phyloP scores from a whole-genome alignment of 495 filamentous ascomycete species.

The Parmelia sp. region DNA sequence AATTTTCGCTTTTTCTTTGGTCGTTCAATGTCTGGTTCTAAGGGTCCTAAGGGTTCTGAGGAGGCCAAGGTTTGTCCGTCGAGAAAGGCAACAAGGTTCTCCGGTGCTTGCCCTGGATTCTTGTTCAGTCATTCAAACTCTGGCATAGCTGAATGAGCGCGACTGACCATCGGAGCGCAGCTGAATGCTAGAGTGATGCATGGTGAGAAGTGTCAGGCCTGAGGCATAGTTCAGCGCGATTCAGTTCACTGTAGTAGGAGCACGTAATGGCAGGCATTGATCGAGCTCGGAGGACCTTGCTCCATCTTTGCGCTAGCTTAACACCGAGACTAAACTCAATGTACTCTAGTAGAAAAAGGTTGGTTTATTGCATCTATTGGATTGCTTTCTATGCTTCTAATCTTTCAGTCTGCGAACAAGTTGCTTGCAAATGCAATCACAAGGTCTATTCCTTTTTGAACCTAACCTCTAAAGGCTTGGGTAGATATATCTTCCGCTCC shows the following conservation, averaged over 20 bases:
- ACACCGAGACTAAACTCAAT: neutral
- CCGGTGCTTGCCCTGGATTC: constrained; percentile 5
- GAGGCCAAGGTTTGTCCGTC: neutral
- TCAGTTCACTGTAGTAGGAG: neutral
- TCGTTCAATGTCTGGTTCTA: constrained; percentile 3
- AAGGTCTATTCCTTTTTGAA: constrained; percentile 26
- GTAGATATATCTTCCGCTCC: constrained; percentile 58
- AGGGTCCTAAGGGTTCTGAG: neutral
- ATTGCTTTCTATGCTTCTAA: constrained; percentile 11
- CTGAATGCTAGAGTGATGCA: constrained; percentile 10
- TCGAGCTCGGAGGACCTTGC: too few relatives aligned
- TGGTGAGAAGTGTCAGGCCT: neutral
- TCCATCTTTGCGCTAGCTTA: neutral
- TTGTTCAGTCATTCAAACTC: neutral
- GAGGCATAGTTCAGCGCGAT: neutral
- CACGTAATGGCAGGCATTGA: too few relatives aligned
- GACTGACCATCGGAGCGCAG: constrained; percentile 7
- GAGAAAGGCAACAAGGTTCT: constrained; percentile 12
- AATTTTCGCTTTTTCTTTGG: constrained; percentile 20
- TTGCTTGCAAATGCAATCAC: neutral
- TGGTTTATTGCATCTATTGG: too few relatives aligned
- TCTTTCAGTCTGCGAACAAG: too few relatives aligned
- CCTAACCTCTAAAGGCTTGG: constrained; percentile 25
- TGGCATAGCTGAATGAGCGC: neutral
- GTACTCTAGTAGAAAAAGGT: too few relatives aligned